Evolutionary conservation across 805 yeast genomes (phyloP).

Genomic region (Pichia phayaonensis): DNA sequence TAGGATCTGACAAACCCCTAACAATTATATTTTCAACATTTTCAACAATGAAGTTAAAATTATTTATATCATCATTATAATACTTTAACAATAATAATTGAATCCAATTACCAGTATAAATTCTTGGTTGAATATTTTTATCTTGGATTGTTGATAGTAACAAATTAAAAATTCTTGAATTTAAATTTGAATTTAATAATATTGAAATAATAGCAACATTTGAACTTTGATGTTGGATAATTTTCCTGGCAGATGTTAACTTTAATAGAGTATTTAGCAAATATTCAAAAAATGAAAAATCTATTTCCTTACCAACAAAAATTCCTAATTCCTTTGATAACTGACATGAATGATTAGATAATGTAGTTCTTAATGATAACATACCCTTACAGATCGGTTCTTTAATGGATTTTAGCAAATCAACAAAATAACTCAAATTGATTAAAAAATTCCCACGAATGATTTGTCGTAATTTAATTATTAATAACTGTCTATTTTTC

Average conservation of each 20-base stretch:
- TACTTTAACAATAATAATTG: conserved; percentile 53
- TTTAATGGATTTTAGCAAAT: conserved; percentile 31
- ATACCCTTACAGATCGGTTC: conserved; percentile 63
- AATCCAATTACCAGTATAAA: conserved; percentile 64
- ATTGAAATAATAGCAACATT: conserved; percentile 49
- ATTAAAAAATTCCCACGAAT: conserved; percentile 40
- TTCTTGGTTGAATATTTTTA: conserved; percentile 63
- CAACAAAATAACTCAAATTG: conserved; percentile 1
- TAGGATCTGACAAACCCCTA: conserved; percentile 70
- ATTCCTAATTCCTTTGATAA: conserved; percentile 61
- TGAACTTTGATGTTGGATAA: conserved; percentile 53
- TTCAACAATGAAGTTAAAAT: conserved; percentile 31
- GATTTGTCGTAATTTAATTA: conserved; percentile 49
- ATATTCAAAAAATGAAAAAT: conserved; percentile 40
- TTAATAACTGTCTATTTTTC: conserved; percentile 59
- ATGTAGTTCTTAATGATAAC: conserved; percentile 74
- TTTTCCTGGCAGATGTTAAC: conserved; percentile 53
- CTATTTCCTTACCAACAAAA: conserved; percentile 33
- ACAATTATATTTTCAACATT: conserved; percentile 41
- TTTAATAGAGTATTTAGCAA: conserved; percentile 42
- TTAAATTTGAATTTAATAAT: conserved; percentile 47
- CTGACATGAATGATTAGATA: conserved; percentile 69
- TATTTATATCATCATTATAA: conserved; percentile 21
- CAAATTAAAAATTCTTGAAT: conserved; percentile 41
- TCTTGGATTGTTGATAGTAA: conserved; percentile 51